phyloP scores from a whole-genome alignment of 805 yeast species.

The Yarrowia bubula region DNA sequence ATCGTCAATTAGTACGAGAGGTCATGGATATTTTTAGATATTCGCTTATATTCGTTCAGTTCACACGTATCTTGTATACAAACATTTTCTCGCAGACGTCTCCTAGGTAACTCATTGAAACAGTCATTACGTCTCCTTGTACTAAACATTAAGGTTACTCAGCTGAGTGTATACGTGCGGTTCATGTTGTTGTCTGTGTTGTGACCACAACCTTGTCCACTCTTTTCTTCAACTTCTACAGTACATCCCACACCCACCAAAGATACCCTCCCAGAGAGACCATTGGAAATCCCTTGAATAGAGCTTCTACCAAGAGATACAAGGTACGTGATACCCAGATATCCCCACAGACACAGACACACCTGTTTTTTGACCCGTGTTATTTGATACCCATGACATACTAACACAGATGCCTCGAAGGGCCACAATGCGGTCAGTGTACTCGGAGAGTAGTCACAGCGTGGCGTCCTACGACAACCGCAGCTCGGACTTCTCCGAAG shows the following conservation, averaged over 20 bases:
- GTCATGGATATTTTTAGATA: too few species aligned
- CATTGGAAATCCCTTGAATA: neutral
- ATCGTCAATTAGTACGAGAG: too few species aligned
- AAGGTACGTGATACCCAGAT: neutral
- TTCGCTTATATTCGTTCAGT: too few species aligned
- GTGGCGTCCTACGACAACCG: neutral
- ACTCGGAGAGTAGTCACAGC: conserved; percentile 17
- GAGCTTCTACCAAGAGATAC: conserved; percentile 18
- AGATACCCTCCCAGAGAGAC: conserved; percentile 8
- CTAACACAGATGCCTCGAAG: conserved; percentile 24
- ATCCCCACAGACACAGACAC: neutral
- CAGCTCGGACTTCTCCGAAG: conserved; percentile 21
- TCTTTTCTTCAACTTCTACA: neutral
- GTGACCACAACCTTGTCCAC: neutral
- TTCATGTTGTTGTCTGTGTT: neutral
- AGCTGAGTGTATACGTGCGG: too few species aligned
- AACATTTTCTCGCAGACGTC: too few species aligned
- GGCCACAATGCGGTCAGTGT: conserved; percentile 16
- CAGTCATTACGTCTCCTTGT: neutral
- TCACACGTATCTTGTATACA: too few species aligned
- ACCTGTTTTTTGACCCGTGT: neutral
- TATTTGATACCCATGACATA: too few species aligned
- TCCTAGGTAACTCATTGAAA: neutral
- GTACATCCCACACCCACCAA: neutral
- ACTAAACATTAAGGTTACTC: neutral